These are phyloP conservation scores for Nicotiana rustica DNA, from an alignment of 305 asterid genomes.

Conservation along the genomic window DNA sequence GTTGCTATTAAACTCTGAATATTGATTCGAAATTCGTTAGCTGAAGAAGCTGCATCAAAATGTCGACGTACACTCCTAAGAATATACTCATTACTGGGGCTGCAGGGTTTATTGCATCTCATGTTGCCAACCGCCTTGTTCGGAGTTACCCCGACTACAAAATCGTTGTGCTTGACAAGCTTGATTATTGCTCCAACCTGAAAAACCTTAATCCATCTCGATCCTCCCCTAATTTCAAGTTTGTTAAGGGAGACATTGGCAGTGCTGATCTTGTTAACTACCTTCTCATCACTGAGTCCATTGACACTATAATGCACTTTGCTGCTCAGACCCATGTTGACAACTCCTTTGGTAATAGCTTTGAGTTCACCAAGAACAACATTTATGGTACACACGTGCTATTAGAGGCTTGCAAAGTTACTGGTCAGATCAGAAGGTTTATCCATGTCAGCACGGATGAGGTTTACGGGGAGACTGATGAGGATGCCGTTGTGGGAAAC, in stretches of 20 bases:
- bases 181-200: constrained; percentile 84
- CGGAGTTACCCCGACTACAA: constrained; percentile 77
- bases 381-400: constrained; percentile 92
- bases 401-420: constrained; percentile 90
- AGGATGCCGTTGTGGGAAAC: constrained; percentile 86
- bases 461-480: constrained; percentile 93
- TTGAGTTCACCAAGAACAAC: constrained; percentile 90
- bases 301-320: constrained; percentile 93
- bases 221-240: constrained; percentile 76
- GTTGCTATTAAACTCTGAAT: constrained; percentile 7
- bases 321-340: constrained; percentile 97
- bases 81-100: constrained; percentile 94
- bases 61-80: constrained; percentile 73
- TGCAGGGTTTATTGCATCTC: constrained; percentile 93
- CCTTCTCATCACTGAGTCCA: constrained; percentile 76
- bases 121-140: constrained; percentile 83
- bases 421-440: constrained; percentile 82
- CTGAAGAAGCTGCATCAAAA: constrained; percentile 43
- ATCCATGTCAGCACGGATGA: constrained; percentile 95
- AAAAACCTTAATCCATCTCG: constrained; percentile 75
- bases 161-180: constrained; percentile 87
- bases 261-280: constrained; percentile 91
- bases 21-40: constrained; percentile 31
- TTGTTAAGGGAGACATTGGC: constrained; percentile 85
- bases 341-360: constrained; percentile 89